Percentiles rank a stretch among this genome's conserved stretches.
phyloP scores from a whole-genome alignment of 768 basidiomycete genomes.

The Mycena venus region DNA sequence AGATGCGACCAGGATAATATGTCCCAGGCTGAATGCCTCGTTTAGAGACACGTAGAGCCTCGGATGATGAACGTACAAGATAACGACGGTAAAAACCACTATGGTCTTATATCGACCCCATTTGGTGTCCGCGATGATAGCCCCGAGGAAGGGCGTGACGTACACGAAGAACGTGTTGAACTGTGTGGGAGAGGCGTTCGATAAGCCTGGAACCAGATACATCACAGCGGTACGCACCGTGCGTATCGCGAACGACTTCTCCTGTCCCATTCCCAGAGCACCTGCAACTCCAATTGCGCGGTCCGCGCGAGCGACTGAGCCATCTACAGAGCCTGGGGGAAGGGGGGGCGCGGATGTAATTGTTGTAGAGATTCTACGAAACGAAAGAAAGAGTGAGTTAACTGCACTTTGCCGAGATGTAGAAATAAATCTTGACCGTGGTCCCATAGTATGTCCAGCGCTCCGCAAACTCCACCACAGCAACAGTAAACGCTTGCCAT shows the following conservation, averaged over 20 bases:
- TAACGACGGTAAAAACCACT: conserved; percentile 62
- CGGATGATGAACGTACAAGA: conserved; percentile 50
- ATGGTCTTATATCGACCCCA: conserved; percentile 74
- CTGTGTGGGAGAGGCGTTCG: conserved; percentile 47
- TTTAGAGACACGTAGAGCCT: too few species aligned
- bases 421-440: conserved; percentile 31
- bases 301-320: conserved; percentile 51
- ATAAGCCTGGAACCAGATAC: background rate
- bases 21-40: conserved; percentile 52
- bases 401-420: too few species aligned
- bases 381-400: background rate
- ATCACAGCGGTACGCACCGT: conserved; percentile 38
- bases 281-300: conserved; percentile 57
- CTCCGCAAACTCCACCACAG: conserved; percentile 66
- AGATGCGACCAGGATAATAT: conserved; percentile 61
- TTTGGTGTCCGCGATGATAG: conserved; percentile 66
- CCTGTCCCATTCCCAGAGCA: conserved; percentile 63
- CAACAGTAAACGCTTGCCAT: conserved; percentile 56
- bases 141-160: conserved; percentile 64
- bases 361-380: conserved; percentile 60
- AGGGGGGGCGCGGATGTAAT: conserved; percentile 67
- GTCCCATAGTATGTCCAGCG: conserved; percentile 69
- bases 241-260: conserved; percentile 61
- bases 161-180: conserved; percentile 69
- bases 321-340: conserved; percentile 62